phyloP scores from a whole-genome alignment of 1,139 yeast genomes.

The Hyphopichia wangnamkhiaoensis region DNA sequence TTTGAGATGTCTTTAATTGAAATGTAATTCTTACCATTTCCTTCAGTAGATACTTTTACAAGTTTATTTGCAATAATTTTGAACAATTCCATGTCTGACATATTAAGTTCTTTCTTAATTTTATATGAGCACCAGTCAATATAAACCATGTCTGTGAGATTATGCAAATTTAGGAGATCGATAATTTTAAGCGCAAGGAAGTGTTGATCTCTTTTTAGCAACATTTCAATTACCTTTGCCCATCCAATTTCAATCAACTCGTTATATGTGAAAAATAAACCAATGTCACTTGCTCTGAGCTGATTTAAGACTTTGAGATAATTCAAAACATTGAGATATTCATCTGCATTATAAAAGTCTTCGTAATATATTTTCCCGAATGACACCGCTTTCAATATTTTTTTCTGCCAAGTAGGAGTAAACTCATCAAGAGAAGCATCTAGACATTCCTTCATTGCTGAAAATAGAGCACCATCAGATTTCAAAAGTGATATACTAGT shows the following conservation, averaged over 20 bases:
- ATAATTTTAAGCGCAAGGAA: conserved; percentile 65
- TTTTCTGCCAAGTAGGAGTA: conserved; percentile 77
- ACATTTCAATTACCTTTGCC: conserved; percentile 55
- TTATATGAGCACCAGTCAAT: conserved; percentile 83
- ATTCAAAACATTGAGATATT: conserved; percentile 62
- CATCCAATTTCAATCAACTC: conserved; percentile 55
- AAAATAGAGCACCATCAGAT: conserved; percentile 50
- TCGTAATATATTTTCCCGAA: conserved; percentile 76
- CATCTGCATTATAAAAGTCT: conserved; percentile 53
- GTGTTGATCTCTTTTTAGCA: conserved; percentile 63
- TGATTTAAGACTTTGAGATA: conserved; percentile 69
- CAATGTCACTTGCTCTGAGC: conserved; percentile 62
- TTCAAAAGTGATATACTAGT: conserved; percentile 65
- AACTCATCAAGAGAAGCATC: conserved; percentile 78
- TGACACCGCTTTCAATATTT: conserved; percentile 74
- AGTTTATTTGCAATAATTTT: conserved; percentile 50
- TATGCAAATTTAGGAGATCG: conserved; percentile 44
- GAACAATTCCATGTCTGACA: conserved; percentile 61
- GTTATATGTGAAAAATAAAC: conserved; percentile 62
- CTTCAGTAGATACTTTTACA: conserved; percentile 14
- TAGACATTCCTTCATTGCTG: conserved; percentile 73
- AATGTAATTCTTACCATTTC: conserved; percentile 29
- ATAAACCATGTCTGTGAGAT: conserved; percentile 58
- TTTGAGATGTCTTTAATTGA: conserved; percentile 67
- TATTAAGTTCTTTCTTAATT: conserved; percentile 53